A percentile compares a stretch with the other conserved stretches of the same genome.
Evolutionary conservation across 2,329 filamentous ascomycete species (phyloP).

Genomic region (Ramularia endophylla): DNA sequence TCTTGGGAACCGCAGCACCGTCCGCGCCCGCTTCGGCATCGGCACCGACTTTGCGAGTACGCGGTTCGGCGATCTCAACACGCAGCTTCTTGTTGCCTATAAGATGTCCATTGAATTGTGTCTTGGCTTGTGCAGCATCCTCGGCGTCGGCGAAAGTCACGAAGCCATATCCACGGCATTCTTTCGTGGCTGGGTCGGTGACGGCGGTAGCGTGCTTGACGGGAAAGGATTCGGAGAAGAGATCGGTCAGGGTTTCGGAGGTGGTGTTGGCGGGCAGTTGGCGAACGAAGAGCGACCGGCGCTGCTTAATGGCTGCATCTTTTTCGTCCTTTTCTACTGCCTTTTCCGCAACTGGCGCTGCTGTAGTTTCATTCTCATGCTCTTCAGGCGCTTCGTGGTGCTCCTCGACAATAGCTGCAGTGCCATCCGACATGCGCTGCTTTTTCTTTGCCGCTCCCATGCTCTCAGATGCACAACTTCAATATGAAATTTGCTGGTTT

Average conservation of each 20-base stretch:
- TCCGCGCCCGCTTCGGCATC: conserved; percentile 27
- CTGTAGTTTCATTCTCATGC: conserved; percentile 5
- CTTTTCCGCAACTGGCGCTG: conserved; percentile 1
- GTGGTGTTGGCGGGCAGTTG: conserved; percentile 74
- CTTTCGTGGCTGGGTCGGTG: conserved; percentile 74
- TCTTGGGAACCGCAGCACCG: conserved; percentile 30
- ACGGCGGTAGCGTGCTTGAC: conserved; percentile 96
- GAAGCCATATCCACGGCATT: conserved; percentile 89
- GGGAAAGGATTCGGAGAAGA: conserved; percentile 91
- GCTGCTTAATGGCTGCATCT: conserved; percentile 19
- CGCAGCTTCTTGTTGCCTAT: conserved; percentile 77
- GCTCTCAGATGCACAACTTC: not conserved
- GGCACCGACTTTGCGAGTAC: conserved; percentile 56
- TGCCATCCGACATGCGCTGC: conserved; percentile 26
- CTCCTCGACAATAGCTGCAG: conserved; percentile 17
- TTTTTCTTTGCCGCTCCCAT: conserved; percentile 30
- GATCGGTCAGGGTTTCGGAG: conserved; percentile 73
- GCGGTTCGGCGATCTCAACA: conserved; percentile 80
- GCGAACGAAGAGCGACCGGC: conserved; percentile 72
- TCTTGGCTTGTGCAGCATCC: conserved; percentile 74
- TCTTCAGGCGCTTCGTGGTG: conserved; percentile 2
- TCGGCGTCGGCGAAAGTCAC: conserved; percentile 94
- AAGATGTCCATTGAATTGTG: conserved; percentile 70
- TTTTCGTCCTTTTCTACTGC: conserved; percentile 13
- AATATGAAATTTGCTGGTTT: too few species aligned